Evolutionary conservation across 2,329 filamentous ascomycete species (phyloP).

Genomic region (Arthroderma uncinatum): DNA sequence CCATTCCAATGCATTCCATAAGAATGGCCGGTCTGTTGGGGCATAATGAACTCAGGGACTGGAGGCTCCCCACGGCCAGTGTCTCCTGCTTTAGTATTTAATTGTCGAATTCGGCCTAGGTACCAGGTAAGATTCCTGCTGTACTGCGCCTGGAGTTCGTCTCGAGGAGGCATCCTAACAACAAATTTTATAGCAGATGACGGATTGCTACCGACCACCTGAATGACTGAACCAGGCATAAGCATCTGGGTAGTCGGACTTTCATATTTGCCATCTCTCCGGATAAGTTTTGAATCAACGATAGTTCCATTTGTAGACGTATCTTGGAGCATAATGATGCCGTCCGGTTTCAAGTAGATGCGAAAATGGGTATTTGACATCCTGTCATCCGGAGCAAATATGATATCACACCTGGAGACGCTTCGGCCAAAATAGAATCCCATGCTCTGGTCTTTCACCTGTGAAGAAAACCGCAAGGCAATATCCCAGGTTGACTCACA

Average conservation of each 20-base stretch:
- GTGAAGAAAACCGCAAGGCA: conserved; percentile 66
- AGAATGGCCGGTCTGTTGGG: conserved; percentile 27
- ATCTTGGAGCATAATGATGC: conserved; percentile 84
- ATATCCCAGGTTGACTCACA: conserved; percentile 44
- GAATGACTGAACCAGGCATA: conserved; percentile 60
- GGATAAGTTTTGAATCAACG: conserved; percentile 63
- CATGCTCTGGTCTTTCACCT: conserved; percentile 52
- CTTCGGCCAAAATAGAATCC: conserved; percentile 88
- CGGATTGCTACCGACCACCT: conserved; percentile 46
- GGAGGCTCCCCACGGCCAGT: conserved; percentile 1
- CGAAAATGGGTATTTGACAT: conserved; percentile 93
- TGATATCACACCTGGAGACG: conserved; percentile 55
- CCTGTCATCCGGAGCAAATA: conserved; percentile 59
- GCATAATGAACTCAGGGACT: conserved; percentile 8
- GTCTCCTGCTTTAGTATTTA: conserved; percentile 9
- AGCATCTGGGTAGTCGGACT: conserved; percentile 51
- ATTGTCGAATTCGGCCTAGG: conserved; percentile 36
- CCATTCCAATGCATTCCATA: conserved; percentile 70
- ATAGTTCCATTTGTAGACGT: conserved; percentile 91
- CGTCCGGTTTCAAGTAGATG: conserved; percentile 79
- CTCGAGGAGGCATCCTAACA: conserved; percentile 69
- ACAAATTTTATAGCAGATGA: conserved; percentile 64
- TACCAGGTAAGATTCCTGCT: conserved; percentile 58
- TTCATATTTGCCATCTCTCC: conserved; percentile 35
- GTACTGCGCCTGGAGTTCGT: conserved; percentile 58